These are phyloP conservation scores for Zygnema cylindricum DNA, from an alignment of 139 green algal species.

Conservation along the genomic window DNA sequence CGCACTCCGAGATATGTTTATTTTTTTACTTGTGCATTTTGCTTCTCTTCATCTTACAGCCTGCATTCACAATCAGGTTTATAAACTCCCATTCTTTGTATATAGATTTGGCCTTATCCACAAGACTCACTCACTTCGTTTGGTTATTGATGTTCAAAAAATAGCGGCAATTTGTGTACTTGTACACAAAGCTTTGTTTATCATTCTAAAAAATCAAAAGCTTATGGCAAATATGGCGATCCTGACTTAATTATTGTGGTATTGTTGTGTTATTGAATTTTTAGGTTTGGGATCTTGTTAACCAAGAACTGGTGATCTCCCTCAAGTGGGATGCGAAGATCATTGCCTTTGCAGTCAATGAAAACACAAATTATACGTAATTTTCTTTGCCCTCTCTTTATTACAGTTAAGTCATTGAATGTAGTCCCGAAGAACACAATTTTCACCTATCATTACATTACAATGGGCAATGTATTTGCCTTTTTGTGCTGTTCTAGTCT, in stretches of 20 bases:
- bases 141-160: too few species aligned
- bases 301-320: slow-evolving; percentile 17
- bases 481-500: too few species aligned
- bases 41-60: neutral
- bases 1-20: neutral
- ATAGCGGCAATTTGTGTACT: too few species aligned
- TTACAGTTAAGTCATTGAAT: too few species aligned
- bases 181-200: too few species aligned
- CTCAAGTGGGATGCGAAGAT: slow-evolving; percentile 20
- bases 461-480: too few species aligned
- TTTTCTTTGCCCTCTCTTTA: neutral
- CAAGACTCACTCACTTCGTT: neutral
- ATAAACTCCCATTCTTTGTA: neutral
- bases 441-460: too few species aligned
- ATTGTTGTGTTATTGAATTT: too few species aligned
- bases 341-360: slow-evolving; percentile 26
- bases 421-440: too few species aligned
- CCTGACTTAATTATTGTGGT: too few species aligned
- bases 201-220: too few species aligned
- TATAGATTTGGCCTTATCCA: neutral
- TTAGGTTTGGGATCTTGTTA: slow-evolving; percentile 37
- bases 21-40: neutral
- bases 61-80: neutral
- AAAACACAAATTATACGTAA: slow-evolving; percentile 18
- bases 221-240: too few species aligned